Percentiles rank a stretch among this genome's conserved stretches.
phyloP scores from a whole-genome alignment of 2,329 filamentous ascomycete genomes.

The Ophiostoma sp. region DNA sequence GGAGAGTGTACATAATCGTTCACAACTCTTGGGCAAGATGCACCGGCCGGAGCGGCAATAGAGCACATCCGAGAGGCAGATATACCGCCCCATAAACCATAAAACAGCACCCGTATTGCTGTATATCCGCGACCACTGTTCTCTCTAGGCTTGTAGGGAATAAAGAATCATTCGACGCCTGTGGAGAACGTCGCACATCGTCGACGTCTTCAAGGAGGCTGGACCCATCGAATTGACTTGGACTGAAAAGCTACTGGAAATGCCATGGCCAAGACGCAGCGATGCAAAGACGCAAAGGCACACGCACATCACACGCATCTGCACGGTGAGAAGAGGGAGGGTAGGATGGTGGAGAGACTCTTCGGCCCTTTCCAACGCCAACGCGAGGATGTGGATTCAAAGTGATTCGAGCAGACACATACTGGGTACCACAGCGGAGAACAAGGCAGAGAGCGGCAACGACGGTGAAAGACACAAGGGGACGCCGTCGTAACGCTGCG shows the following conservation, averaged over 20 bases:
- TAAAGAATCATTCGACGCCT: not conserved
- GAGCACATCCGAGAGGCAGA: constrained; percentile 2
- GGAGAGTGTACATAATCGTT: not conserved
- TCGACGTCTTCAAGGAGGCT: not conserved
- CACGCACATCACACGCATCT: not conserved
- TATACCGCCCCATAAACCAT: not conserved
- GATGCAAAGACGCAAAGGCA: not conserved
- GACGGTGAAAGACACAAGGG: not conserved
- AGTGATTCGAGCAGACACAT: not conserved
- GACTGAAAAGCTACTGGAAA: not conserved
- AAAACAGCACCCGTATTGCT: not conserved
- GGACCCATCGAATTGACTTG: not conserved
- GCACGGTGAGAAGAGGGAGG: not conserved
- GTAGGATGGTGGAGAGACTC: not conserved
- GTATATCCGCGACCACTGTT: not conserved
- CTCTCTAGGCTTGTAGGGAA: not conserved
- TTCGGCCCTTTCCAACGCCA: constrained; percentile 6
- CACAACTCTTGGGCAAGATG: not conserved
- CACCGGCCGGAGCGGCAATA: not conserved
- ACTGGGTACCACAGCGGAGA: too few relatives aligned
- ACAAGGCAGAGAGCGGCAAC: not conserved
- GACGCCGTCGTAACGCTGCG: constrained; percentile 1
- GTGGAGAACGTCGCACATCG: not conserved
- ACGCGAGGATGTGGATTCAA: not conserved
- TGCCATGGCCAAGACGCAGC: not conserved